Evolutionary conservation across 495 filamentous ascomycete genomes (phyloP), one percentile per base, ranked within the genome.

Genomic region (Penicillium cosmopolitanum): DNA sequence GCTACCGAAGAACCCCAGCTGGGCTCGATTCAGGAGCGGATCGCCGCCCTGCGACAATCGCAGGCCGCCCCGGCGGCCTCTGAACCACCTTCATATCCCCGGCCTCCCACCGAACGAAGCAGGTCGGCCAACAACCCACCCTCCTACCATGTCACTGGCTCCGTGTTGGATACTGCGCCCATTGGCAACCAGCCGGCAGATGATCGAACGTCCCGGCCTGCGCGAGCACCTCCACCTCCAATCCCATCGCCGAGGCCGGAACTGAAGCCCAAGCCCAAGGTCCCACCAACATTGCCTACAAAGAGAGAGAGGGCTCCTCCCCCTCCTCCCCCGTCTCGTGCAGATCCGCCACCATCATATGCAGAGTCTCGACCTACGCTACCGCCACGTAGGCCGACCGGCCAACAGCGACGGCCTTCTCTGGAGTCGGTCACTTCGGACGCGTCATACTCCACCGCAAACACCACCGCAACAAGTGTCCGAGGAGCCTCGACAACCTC

Each of bases 41-140:
- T 89, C 57, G 82, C 83, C 46, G 77, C 81, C 21, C 69, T 88
- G 46, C 87, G 87, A 60, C 75, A 82, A 53, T 75, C 81, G 36
- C 79, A 88, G 58, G 71, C 85, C 46, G 80, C 82, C 28, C 60
- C 67, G 40, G 53, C 64, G 19, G 53, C 60, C 54, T 33, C 61
- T 59, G 63, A 65, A 44, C 63, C 65, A 51, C 56, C 65, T 15
- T 46, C 46, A n/a, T 48, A 48, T 65, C 50, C 48, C 66, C 66
- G 66, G 61, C 55, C 80, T 77, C 34, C 65, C 56, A 66, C 73
- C 52, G 72, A 72, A 28, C 72, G 79, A 56, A 66, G 73, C 40
- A 77, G 79, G 55, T 75, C 83, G 7, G 68, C 77, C 56, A 84
- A 77, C 58, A 75, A 77, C 28, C 77, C 82, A 51, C 77, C 68